These are phyloP conservation scores for Fusarium pilosicola DNA, from an alignment of 2,329 filamentous ascomycete species.

Conservation along the genomic window DNA sequence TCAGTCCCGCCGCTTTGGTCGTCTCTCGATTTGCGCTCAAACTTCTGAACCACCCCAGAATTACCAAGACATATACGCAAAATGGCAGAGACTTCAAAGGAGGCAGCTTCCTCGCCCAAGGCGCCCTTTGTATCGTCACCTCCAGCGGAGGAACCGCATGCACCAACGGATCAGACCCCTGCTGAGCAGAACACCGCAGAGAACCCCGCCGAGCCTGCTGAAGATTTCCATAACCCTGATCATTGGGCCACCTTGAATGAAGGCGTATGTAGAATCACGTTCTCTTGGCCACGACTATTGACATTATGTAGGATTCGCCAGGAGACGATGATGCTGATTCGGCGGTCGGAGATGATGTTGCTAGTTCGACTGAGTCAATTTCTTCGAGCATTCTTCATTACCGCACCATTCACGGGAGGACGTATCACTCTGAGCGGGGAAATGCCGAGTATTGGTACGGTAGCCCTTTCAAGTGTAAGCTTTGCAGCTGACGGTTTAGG, in stretches of 20 bases:
- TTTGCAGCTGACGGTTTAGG: background rate
- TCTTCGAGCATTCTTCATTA: conserved; percentile 38
- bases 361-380: conserved; percentile 38
- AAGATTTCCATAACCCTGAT: conserved; percentile 7
- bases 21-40: no score
- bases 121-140: background rate
- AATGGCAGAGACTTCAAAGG: background rate
- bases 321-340: conserved; percentile 21
- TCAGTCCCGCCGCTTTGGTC: background rate
- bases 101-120: fast-evolving
- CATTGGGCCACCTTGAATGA: conserved; percentile 11
- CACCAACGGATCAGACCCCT: background rate
- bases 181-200: background rate
- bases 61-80: fast-evolving
- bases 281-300: fast-evolving
- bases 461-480: fast-evolving
- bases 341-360: conserved; percentile 22
- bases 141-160: background rate
- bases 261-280: background rate
- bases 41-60: fast-evolving
- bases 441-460: conserved; percentile 39
- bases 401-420: conserved; percentile 36
- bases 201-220: background rate
- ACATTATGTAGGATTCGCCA: background rate
- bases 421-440: conserved; percentile 37